Evolutionary conservation across 169 alveolate genomes (phyloP), one percentile per base, ranked within the genome.

Genomic region (Theileria sp.): DNA sequence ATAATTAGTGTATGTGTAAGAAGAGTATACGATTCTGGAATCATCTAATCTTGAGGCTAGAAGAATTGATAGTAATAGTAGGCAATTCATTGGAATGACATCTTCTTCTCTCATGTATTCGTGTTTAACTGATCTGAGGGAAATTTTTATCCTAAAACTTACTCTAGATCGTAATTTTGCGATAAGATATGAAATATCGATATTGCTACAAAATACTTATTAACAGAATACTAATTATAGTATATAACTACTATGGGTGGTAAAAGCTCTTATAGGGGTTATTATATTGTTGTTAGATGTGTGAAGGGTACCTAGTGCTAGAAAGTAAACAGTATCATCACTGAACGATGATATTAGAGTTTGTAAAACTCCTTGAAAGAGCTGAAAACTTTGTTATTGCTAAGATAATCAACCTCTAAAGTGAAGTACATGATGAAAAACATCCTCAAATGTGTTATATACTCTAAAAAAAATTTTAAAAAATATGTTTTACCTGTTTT

Each of bases 81-180:
- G 51, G 77, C 88, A 82, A 78, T 82, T 82, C 85, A 82, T 75
- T 17, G 88, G 88, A 54, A 82, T 36, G 10, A 74, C 80, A 56
- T 82, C 88, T n/a, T 25, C 80, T n/a, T 75, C 69, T 30, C 79
- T 44, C 70, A 82, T 79, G 67, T 82, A 77, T 1, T 23, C 77
- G 9, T 77, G 79, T n/a, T 67, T 79, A 4, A 21, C 64, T 15
- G 79, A 58, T 36, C 86, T 79, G 66, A 17, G 12, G 12, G 32
- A 60, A 30, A 9, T 56, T 32, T 23, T 15, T 0, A 60, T 25
- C 5, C 7, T 32, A n/a, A 21, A 34, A 79, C 86, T 28, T 25
- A 79, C 79, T 28, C 51, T 17, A 82, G 65, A 28, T 70, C 86
- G 23, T 82, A 82, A 70, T 73, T 77, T 23, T 67, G 79, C 19